Evolutionary conservation across 192 early-diverging fungal species (phyloP).

Genomic region (Chytriomyces sp.): DNA sequence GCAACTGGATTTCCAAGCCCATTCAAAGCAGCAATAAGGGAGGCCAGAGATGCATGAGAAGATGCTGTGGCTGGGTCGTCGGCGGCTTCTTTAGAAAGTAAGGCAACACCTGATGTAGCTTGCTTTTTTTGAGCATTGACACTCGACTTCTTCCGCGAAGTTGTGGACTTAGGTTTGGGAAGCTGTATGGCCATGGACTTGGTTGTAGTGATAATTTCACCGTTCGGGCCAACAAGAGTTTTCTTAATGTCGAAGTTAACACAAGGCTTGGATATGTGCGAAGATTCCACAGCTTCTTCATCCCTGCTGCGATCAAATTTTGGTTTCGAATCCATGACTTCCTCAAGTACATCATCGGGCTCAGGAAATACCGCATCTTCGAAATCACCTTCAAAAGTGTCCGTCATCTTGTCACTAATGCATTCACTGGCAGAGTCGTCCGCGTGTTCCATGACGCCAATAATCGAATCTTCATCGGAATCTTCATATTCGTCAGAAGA

Average conservation of each 20-base stretch:
- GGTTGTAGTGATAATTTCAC: conserved; percentile 49
- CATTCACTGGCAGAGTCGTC: conserved; percentile 1
- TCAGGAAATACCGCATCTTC: not conserved
- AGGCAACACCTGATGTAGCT: not conserved
- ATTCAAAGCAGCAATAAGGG: conserved; percentile 5
- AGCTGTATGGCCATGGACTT: conserved; percentile 20
- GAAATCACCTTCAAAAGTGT: not conserved
- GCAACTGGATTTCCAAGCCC: not conserved
- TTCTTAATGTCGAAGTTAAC: conserved; percentile 52
- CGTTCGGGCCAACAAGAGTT: conserved; percentile 48
- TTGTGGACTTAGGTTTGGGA: conserved; percentile 3
- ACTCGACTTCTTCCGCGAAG: not conserved
- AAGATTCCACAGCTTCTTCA: not conserved
- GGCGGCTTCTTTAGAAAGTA: too few relatives aligned
- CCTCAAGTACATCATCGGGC: not conserved
- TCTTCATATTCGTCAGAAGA: conserved; percentile 21
- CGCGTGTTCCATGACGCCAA: not conserved
- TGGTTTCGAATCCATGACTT: not conserved
- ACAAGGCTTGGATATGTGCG: conserved; percentile 16
- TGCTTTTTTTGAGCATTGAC: not conserved
- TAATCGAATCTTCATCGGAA: conserved; percentile 16
- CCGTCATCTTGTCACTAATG: not conserved
- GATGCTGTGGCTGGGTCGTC: not conserved
- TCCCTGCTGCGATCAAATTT: not conserved
- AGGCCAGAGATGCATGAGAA: not conserved